Conservation (phyloP, 495 filamentous ascomycete species). For the Eremomyces bilateralis region DNA sequence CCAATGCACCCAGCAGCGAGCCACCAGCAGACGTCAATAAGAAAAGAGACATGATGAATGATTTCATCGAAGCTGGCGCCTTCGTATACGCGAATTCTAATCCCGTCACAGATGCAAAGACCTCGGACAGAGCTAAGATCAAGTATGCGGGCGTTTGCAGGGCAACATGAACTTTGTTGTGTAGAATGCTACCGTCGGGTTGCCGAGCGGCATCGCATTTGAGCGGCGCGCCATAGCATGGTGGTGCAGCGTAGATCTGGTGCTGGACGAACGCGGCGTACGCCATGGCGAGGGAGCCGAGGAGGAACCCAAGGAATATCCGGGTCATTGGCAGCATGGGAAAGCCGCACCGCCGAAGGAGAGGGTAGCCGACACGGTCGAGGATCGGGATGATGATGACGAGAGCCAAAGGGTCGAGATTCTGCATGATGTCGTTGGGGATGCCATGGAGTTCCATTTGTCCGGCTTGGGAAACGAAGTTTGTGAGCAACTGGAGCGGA, state of each 20-base stretch:
- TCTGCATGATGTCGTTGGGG: conserved; percentile 54
- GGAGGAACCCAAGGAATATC: conserved; percentile 48
- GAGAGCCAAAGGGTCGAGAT: conserved; percentile 55
- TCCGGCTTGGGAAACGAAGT: conserved; percentile 21
- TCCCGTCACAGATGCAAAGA: conserved; percentile 47
- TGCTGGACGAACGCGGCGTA: conserved; percentile 50
- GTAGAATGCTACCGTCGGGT: conserved; percentile 21
- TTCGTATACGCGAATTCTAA: conserved; percentile 55
- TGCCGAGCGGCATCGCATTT: conserved; percentile 9
- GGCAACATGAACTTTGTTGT: conserved; percentile 23
- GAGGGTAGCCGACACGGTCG: conserved; percentile 45
- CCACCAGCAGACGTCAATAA: conserved; percentile 30
- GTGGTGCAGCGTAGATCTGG: conserved; percentile 40
- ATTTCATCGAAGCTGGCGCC: conserved; percentile 45
- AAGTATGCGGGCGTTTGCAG: conserved; percentile 23
- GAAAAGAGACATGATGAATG: conserved; percentile 43
- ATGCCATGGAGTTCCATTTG: conserved; percentile 33
- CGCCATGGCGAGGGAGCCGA: conserved; percentile 40
- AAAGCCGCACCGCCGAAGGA: conserved; percentile 39
- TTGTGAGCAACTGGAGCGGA: too few relatives aligned
- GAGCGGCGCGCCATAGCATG: conserved; percentile 20
- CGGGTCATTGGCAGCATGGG: conserved; percentile 50
- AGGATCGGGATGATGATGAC: conserved; percentile 51
- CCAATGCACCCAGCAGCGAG: conserved; percentile 30
- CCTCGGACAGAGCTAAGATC: conserved; percentile 42